Conservation (phyloP, 2,329 filamentous ascomycete genomes). For the Beauveria varroae region DNA sequence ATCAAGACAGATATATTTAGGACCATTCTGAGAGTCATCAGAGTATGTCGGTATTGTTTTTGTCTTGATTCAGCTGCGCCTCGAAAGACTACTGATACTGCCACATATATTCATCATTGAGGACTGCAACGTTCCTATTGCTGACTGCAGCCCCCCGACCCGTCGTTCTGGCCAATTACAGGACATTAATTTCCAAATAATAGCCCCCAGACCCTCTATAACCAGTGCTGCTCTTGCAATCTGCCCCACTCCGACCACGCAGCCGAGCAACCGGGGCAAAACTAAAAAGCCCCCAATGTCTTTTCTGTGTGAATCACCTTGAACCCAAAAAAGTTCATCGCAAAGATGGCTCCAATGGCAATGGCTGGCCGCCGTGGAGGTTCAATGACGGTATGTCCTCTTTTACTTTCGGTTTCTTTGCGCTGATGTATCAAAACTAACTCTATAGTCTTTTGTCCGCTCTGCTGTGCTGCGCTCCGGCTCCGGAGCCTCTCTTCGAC, state of each 20-base stretch:
- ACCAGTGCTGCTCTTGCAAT: neutral
- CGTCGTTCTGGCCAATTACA: conserved; percentile 24
- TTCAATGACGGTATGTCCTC: conserved; percentile 34
- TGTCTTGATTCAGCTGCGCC: too few species aligned
- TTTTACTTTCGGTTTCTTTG: neutral
- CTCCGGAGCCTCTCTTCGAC: conserved; percentile 19
- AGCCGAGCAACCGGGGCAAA: conserved; percentile 5
- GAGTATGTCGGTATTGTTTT: too few species aligned
- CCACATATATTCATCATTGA: too few species aligned
- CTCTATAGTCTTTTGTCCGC: conserved; percentile 29
- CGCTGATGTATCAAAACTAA: conserved; percentile 4
- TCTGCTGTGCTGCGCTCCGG: conserved; percentile 20
- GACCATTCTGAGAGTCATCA: too few species aligned
- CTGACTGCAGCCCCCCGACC: neutral
- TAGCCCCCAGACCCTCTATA: neutral
- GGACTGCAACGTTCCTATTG: too few species aligned
- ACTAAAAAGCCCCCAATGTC: conserved; percentile 20
- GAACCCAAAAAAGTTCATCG: neutral
- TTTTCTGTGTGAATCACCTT: conserved; percentile 2
- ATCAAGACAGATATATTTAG: neutral
- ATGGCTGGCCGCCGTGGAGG: conserved; percentile 41
- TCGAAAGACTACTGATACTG: too few species aligned
- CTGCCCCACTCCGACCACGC: conserved; percentile 8
- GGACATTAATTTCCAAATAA: conserved; percentile 26
- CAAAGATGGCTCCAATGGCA: conserved; percentile 42